These are phyloP conservation scores for Solanum microdontum DNA, from an alignment of 257 asterid species.

Conservation along the genomic window DNA sequence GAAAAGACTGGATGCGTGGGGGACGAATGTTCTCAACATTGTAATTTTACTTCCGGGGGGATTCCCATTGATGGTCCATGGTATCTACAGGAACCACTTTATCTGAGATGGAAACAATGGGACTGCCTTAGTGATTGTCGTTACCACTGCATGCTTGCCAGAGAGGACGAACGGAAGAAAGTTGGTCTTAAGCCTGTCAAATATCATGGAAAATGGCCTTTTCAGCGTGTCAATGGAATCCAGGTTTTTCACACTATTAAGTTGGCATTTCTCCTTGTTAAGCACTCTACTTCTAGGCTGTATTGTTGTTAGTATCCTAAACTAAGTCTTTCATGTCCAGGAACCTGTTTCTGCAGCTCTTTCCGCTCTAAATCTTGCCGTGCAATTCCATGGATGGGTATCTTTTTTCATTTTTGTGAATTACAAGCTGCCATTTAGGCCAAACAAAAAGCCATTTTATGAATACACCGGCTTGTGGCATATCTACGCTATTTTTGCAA, in stretches of 20 bases:
- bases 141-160: slow-evolving; percentile 67
- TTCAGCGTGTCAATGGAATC: slow-evolving; percentile 63
- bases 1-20: slow-evolving; percentile 87
- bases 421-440: slow-evolving; percentile 60
- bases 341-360: slow-evolving; percentile 90
- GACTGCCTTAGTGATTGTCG: slow-evolving; percentile 74
- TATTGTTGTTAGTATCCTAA: neutral
- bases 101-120: slow-evolving; percentile 77
- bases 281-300: neutral
- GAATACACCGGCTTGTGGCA: slow-evolving; percentile 85
- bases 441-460: slow-evolving; percentile 54
- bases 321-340: slow-evolving; percentile 22
- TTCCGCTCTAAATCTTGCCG: slow-evolving; percentile 77
- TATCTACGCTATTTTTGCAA: slow-evolving; percentile 55
- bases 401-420: slow-evolving; percentile 75
- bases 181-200: slow-evolving; percentile 64
- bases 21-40: slow-evolving; percentile 64
- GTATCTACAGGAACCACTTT: slow-evolving; percentile 91
- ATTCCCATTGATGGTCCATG: slow-evolving; percentile 60
- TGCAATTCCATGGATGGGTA: slow-evolving; percentile 90
- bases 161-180: slow-evolving; percentile 62
- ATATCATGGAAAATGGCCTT: slow-evolving; percentile 87
- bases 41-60: slow-evolving; percentile 59
- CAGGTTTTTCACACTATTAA: slow-evolving; percentile 37
- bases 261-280: neutral